These are phyloP conservation scores for Aspergillus diversus DNA, from an alignment of 495 filamentous ascomycete genomes.

Conservation along the genomic window DNA sequence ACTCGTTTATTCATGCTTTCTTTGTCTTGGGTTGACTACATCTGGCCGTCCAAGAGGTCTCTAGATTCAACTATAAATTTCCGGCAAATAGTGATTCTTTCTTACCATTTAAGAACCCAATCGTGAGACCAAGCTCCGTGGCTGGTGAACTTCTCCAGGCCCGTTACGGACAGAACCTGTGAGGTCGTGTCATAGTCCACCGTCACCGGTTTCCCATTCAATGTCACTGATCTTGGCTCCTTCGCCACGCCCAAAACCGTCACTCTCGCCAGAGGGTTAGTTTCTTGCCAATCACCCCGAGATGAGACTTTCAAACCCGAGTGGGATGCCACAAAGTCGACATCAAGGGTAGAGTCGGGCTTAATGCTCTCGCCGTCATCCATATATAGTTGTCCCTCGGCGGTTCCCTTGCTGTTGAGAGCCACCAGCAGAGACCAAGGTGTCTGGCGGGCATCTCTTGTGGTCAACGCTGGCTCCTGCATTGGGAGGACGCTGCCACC, in stretches of 20 bases:
- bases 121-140: conserved; percentile 59
- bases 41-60: background rate
- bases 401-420: conserved; percentile 57
- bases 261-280: conserved; percentile 64
- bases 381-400: conserved; percentile 71
- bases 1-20: background rate
- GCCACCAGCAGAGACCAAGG: conserved; percentile 73
- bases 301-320: conserved; percentile 50
- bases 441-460: conserved; percentile 62
- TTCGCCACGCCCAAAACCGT: conserved; percentile 65
- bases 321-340: conserved; percentile 57
- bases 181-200: conserved; percentile 55
- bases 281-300: conserved; percentile 60
- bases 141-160: conserved; percentile 51
- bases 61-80: background rate
- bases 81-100: background rate
- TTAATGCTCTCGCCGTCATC: conserved; percentile 80
- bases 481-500: conserved; percentile 71
- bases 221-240: conserved; percentile 45
- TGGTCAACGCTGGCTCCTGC: conserved; percentile 74
- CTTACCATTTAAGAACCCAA: conserved; percentile 63
- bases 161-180: conserved; percentile 52
- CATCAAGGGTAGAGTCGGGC: conserved; percentile 58
- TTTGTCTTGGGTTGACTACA: background rate
- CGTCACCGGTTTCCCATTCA: conserved; percentile 54